Evolutionary conservation across 2,329 filamentous ascomycete genomes (phyloP).

Genomic region (Trichoderma brevicompactum): DNA sequence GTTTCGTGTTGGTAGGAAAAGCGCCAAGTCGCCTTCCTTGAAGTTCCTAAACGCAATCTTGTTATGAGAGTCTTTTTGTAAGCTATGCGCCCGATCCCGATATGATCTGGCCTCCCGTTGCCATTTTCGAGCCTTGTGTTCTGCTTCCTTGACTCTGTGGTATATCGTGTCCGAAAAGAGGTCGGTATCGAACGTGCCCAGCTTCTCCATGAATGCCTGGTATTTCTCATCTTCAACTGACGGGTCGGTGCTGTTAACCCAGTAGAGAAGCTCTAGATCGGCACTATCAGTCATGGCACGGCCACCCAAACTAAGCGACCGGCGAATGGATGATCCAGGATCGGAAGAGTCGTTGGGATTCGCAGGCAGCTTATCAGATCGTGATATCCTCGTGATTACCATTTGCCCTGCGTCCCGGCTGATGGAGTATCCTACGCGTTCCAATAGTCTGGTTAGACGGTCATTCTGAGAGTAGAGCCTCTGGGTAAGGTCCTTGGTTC

Average conservation of each 20-base stretch:
- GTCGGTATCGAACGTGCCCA: slow-evolving; percentile 82
- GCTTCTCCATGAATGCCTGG: slow-evolving; percentile 70
- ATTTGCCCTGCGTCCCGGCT: slow-evolving; percentile 74
- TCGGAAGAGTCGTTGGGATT: slow-evolving; percentile 64
- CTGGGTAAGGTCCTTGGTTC: slow-evolving; percentile 82
- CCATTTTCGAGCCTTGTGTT: slow-evolving; percentile 90
- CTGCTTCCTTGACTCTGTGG: slow-evolving; percentile 89
- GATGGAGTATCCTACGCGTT: slow-evolving; percentile 84
- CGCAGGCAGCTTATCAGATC: slow-evolving; percentile 59
- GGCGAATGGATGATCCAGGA: slow-evolving; percentile 56
- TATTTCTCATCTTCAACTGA: slow-evolving; percentile 75
- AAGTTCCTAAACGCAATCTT: slow-evolving; percentile 97
- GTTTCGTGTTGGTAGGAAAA: slow-evolving; percentile 93
- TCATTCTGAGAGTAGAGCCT: slow-evolving; percentile 83
- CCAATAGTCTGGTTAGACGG: slow-evolving; percentile 78
- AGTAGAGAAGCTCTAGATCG: slow-evolving; percentile 77
- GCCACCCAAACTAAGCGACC: slow-evolving; percentile 57
- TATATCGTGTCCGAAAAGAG: slow-evolving; percentile 82
- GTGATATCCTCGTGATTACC: slow-evolving; percentile 72
- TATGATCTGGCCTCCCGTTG: slow-evolving; percentile 87
- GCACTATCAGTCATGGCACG: slow-evolving; percentile 63
- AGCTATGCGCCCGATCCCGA: slow-evolving; percentile 79
- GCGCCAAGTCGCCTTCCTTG: slow-evolving; percentile 91
- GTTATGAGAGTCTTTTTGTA: slow-evolving; percentile 85
- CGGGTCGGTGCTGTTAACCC: slow-evolving; percentile 72